A percentile compares a stretch with the other conserved stretches of the same genome.
Evolutionary conservation across 768 basidiomycete species (phyloP).

Genomic region (Naematelia encephala): DNA sequence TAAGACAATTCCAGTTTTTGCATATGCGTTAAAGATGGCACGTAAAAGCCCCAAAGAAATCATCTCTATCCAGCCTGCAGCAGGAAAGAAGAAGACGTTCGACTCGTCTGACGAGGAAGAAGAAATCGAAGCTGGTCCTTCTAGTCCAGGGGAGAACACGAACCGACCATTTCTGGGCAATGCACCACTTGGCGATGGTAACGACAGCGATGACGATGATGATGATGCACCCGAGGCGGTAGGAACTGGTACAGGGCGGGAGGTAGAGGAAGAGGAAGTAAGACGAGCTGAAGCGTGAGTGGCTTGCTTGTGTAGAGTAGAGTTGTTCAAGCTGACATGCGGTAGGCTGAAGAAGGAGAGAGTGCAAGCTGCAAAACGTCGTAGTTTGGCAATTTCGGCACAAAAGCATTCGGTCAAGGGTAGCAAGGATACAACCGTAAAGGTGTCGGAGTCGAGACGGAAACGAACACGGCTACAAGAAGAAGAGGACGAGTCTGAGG

Average conservation of each 20-base stretch:
- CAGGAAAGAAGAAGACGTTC: constrained; percentile 20
- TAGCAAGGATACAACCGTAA: not conserved
- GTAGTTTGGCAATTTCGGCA: constrained; percentile 4
- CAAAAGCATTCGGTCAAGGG: not conserved
- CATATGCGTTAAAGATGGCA: not conserved
- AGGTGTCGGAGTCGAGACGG: not conserved
- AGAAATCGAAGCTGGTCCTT: constrained; percentile 1
- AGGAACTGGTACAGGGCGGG: constrained; percentile 9
- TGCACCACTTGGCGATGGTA: constrained; percentile 1
- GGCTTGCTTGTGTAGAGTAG: constrained; percentile 4
- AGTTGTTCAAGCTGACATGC: constrained; percentile 2
- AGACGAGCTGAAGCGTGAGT: constrained; percentile 8
- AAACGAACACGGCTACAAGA: not conserved
- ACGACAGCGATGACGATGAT: constrained; percentile 12
- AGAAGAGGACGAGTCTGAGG: constrained; percentile 14
- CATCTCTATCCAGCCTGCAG: constrained; percentile 8
- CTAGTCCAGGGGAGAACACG: not conserved
- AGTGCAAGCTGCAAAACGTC: constrained; percentile 3
- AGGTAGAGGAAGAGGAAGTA: not conserved
- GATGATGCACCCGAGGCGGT: constrained; percentile 31
- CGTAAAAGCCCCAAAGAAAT: not conserved
- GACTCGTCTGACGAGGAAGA: constrained; percentile 10
- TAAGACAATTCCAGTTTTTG: not conserved
- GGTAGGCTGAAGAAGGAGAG: not conserved
- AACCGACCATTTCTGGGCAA: not conserved